Percentiles rank a stretch among this genome's conserved stretches.
phyloP scores from a whole-genome alignment of 2,329 filamentous ascomycete species.

The Microdochium nivale region DNA sequence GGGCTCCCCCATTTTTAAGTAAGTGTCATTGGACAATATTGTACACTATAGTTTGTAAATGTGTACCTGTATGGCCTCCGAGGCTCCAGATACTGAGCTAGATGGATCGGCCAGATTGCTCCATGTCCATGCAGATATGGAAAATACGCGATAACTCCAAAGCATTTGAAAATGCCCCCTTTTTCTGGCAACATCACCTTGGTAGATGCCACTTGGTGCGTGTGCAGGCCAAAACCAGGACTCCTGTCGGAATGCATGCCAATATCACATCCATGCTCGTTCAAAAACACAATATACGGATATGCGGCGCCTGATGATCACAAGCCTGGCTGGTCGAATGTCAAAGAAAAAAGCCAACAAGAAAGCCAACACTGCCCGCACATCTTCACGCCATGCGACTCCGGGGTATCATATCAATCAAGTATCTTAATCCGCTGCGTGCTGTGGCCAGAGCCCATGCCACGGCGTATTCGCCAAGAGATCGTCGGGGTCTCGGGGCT shows the following conservation, averaged over 20 bases:
- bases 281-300: not conserved
- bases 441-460: slow-evolving; percentile 19
- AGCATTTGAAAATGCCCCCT: too few species aligned
- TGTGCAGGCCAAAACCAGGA: not conserved
- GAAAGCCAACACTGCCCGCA: not conserved
- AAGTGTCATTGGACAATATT: not conserved
- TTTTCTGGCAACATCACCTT: too few species aligned
- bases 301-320: not conserved
- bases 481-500: slow-evolving; percentile 34
- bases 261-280: not conserved
- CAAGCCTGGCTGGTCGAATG: not conserved
- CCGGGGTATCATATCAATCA: not conserved
- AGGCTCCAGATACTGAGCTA: too few species aligned
- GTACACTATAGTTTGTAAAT: not conserved
- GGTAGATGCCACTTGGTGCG: not conserved
- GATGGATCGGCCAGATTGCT: too few species aligned
- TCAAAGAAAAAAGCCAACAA: slow-evolving; percentile 6
- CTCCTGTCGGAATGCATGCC: not conserved
- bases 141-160: too few species aligned
- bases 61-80: too few species aligned
- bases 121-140: too few species aligned
- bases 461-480: slow-evolving; percentile 32
- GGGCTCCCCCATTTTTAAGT: not conserved
- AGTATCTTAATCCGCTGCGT: slow-evolving; percentile 12
- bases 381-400: not conserved